A percentile compares a stretch with the other conserved stretches of the same genome.
phyloP scores from a whole-genome alignment of 345 rosid species.

The Euphorbia lathyris region DNA sequence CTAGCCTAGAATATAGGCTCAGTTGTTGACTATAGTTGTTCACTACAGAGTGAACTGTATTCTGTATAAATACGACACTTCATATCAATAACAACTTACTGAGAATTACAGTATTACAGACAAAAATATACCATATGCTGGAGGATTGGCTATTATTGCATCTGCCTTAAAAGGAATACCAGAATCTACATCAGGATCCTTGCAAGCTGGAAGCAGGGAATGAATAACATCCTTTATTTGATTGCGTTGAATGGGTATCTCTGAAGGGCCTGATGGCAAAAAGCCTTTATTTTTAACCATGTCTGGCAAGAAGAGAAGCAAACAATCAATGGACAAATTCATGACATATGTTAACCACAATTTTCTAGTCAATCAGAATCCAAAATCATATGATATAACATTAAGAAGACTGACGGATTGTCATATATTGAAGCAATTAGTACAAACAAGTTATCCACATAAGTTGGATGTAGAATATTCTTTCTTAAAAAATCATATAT shows the following conservation, averaged over 20 bases:
- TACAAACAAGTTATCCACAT: background rate
- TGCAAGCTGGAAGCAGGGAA: slow-evolving; percentile 93
- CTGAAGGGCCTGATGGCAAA: slow-evolving; percentile 96
- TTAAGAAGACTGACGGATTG: background rate
- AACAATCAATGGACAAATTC: slow-evolving; percentile 1
- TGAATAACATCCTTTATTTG: slow-evolving; percentile 81
- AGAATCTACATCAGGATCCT: slow-evolving; percentile 85
- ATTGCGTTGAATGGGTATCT: slow-evolving; percentile 81
- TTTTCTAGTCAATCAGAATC: background rate
- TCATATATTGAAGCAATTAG: slow-evolving; percentile 2
- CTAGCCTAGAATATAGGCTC: no score
- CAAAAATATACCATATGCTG: slow-evolving; percentile 71
- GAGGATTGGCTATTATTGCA: slow-evolving; percentile 98
- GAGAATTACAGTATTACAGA: no score
- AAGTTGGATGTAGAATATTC: background rate
- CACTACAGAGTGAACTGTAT: no score
- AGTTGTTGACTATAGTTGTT: no score
- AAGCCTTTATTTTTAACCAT: slow-evolving; percentile 99
- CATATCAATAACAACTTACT: no score
- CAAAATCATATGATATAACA: background rate
- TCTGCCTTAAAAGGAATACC: slow-evolving; percentile 83
- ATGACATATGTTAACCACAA: background rate
- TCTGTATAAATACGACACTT: no score
- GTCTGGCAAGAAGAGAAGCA: slow-evolving; percentile 51
- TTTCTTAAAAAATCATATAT: background rate